These are phyloP conservation scores for Daldinia vernicosa DNA, from an alignment of 495 filamentous ascomycete genomes.

Conservation along the genomic window DNA sequence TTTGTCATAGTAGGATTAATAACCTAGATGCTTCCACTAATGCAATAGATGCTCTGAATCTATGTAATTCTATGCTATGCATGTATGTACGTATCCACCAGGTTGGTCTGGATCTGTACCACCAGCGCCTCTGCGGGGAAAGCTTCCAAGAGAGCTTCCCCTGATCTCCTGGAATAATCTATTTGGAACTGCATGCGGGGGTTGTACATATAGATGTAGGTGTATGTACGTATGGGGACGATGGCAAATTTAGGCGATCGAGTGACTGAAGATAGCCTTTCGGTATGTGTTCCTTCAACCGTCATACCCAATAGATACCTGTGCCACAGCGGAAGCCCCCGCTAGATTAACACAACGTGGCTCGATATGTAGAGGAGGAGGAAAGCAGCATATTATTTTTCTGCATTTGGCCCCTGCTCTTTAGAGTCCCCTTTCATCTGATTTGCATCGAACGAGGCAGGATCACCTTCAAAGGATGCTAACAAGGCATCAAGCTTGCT, in stretches of 20 bases:
- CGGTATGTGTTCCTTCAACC: background rate
- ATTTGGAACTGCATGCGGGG: slow-evolving; percentile 15
- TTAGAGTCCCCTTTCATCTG: slow-evolving; percentile 7
- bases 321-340: background rate
- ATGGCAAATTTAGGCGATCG: slow-evolving; percentile 21
- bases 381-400: slow-evolving; percentile 23
- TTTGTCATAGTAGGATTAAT: slow-evolving; percentile 18
- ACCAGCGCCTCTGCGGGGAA: slow-evolving; percentile 18
- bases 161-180: slow-evolving; percentile 10
- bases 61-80: slow-evolving; percentile 14
- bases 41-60: slow-evolving; percentile 11
- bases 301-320: background rate
- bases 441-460: background rate
- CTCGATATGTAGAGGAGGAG: slow-evolving; percentile 12
- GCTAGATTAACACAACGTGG: slow-evolving; percentile 8
- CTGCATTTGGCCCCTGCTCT: slow-evolving; percentile 23
- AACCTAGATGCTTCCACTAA: slow-evolving; percentile 13
- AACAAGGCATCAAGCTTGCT: slow-evolving; percentile 63
- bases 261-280: background rate
- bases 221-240: background rate
- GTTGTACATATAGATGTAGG: background rate
- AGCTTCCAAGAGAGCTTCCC: slow-evolving; percentile 9
- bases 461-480: slow-evolving; percentile 49
- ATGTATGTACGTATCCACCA: background rate
- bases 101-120: slow-evolving; percentile 3